phyloP scores from a whole-genome alignment of 2,329 filamentous ascomycete genomes.

The Sporothrix humicola region DNA sequence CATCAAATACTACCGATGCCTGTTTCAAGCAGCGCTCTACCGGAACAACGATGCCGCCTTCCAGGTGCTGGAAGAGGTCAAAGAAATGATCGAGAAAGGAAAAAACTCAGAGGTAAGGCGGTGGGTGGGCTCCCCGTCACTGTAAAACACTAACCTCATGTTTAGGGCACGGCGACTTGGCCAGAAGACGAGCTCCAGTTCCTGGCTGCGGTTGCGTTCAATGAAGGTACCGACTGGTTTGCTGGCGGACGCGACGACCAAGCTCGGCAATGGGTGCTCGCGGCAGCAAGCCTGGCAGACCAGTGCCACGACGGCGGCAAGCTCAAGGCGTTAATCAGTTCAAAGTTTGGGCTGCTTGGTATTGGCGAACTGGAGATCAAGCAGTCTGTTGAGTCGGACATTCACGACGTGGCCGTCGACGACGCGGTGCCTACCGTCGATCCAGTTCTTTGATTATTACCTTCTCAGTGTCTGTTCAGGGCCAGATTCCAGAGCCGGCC shows the following conservation, averaged over 20 bases:
- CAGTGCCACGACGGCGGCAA: conserved; percentile 60
- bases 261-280: conserved; percentile 66
- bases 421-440: neutral
- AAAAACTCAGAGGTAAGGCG: neutral
- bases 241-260: conserved; percentile 58
- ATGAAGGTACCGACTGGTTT: conserved; percentile 72
- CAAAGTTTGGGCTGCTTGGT: conserved; percentile 52
- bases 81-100: conserved; percentile 55
- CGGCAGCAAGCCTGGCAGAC: conserved; percentile 66
- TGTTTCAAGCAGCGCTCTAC: conserved; percentile 71
- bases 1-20: conserved; percentile 77
- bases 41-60: conserved; percentile 62
- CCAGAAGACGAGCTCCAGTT: conserved; percentile 74
- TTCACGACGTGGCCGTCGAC: neutral
- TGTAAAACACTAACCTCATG: neutral
- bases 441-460: neutral
- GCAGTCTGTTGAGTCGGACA: conserved; percentile 30
- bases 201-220: conserved; percentile 73
- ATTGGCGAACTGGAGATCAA: conserved; percentile 37
- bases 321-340: conserved; percentile 53
- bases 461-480: neutral
- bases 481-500: neutral
- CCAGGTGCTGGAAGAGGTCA: conserved; percentile 68
- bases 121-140: neutral
- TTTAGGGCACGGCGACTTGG: conserved; percentile 56